Percentiles rank a stretch among this genome's conserved stretches.
Conservation (phyloP, 2,329 filamentous ascomycete species). For the Geosmithia morbida region DNA sequence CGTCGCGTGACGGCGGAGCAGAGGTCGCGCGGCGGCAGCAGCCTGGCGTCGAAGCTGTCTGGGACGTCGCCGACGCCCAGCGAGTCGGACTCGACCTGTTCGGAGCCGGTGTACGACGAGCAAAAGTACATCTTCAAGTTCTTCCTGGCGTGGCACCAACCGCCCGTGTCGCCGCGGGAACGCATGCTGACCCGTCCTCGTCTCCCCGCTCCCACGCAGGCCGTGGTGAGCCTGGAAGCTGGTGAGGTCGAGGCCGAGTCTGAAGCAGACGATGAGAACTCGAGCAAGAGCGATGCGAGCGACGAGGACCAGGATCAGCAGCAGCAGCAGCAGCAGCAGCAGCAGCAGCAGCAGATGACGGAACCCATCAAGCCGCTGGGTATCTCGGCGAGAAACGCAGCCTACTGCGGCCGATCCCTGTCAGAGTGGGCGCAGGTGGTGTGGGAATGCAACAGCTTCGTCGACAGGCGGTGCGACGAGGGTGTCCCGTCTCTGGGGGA, state of each 20-base stretch:
- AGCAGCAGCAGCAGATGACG: constrained; percentile 7
- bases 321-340: too few species aligned
- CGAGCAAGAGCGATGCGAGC: background rate
- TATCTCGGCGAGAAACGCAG: constrained; percentile 28
- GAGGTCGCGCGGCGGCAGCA: constrained; percentile 16
- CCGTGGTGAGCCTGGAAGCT: background rate
- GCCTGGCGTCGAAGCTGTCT: constrained; percentile 8
- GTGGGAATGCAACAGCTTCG: constrained; percentile 68
- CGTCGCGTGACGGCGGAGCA: constrained; percentile 35
- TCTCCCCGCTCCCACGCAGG: constrained; percentile 56
- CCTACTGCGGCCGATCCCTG: constrained; percentile 57
- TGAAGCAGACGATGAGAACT: background rate
- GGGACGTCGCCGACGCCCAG: background rate
- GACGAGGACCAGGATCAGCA: background rate
- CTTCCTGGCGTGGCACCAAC: constrained; percentile 50
- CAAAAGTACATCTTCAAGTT: constrained; percentile 60
- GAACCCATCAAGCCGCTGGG: constrained; percentile 31
- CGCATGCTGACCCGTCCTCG: constrained; percentile 53
- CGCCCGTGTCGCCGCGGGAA: constrained; percentile 38
- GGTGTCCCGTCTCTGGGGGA: constrained; percentile 51
- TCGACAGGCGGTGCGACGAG: constrained; percentile 61
- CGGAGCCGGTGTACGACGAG: constrained; percentile 38
- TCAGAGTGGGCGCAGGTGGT: constrained; percentile 68
- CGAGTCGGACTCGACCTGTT: constrained; percentile 38
- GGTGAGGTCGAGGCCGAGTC: background rate